These are phyloP conservation scores for Haematococcus sp. DNA, from an alignment of 139 green algal genomes.

Conservation along the genomic window DNA sequence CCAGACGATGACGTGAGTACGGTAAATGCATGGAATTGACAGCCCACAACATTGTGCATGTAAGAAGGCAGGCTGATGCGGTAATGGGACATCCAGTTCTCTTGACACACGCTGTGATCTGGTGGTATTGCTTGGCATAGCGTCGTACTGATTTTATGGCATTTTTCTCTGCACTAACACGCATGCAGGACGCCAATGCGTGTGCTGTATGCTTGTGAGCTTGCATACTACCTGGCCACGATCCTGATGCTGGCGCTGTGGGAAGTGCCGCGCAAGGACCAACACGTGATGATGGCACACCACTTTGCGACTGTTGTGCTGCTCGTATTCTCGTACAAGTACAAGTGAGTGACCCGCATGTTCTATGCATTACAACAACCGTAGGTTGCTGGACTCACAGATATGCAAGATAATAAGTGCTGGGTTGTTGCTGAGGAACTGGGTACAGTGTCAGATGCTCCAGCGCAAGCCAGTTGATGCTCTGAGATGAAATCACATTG, in stretches of 20 bases:
- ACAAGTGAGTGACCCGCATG: conserved; percentile 43
- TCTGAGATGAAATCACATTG: neutral
- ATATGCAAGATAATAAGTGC: no score
- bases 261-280: conserved; percentile 69
- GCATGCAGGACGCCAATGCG: conserved; percentile 33
- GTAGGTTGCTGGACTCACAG: no score
- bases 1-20: conserved; percentile 48
- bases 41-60: no score
- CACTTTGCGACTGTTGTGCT: conserved; percentile 55
- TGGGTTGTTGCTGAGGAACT: no score
- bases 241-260: conserved; percentile 62
- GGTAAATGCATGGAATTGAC: no score
- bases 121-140: no score
- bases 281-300: conserved; percentile 67
- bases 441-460: no score
- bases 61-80: no score
- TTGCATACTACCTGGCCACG: conserved; percentile 55
- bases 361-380: neutral
- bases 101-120: no score
- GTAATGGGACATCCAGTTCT: no score
- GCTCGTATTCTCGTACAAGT: conserved; percentile 59
- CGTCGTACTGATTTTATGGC: no score
- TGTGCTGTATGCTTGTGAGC: conserved; percentile 47
- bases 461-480: neutral
- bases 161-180: no score